phyloP scores from a whole-genome alignment of 257 asterid species.

The Salvia splendens region DNA sequence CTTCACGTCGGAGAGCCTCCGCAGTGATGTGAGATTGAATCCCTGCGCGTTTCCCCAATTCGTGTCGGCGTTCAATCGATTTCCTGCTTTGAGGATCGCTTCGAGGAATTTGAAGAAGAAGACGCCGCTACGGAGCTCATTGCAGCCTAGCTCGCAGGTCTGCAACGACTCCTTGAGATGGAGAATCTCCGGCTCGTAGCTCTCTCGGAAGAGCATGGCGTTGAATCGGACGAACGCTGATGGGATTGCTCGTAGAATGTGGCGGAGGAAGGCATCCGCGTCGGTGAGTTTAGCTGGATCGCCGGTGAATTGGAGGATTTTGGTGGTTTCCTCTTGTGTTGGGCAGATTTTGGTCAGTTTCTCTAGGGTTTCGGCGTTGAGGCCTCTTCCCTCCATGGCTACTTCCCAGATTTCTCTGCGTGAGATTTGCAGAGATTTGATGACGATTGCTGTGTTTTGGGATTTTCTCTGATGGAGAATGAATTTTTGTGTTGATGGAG shows the following conservation, averaged over 20 bases:
- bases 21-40: conserved; percentile 62
- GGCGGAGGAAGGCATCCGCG: conserved; percentile 81
- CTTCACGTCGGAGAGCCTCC: conserved; percentile 62
- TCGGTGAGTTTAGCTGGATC: conserved; percentile 65
- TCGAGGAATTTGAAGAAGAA: conserved; percentile 72
- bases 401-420: conserved; percentile 65
- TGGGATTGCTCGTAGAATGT: conserved; percentile 67
- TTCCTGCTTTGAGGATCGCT: conserved; percentile 89
- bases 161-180: conserved; percentile 68
- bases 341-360: conserved; percentile 75
- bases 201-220: conserved; percentile 70
- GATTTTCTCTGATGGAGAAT: conserved; percentile 77
- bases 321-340: conserved; percentile 61
- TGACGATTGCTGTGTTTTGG: conserved; percentile 77
- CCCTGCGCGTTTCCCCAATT: conserved; percentile 83
- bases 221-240: conserved; percentile 68
- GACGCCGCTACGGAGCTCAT: conserved; percentile 59
- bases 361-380: conserved; percentile 63
- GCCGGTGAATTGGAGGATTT: conserved; percentile 61
- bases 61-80: conserved; percentile 82
- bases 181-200: conserved; percentile 66
- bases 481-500: conserved; percentile 48
- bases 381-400: conserved; percentile 67
- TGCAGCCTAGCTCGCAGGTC: conserved; percentile 66
- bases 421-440: conserved; percentile 63